Conservation (phyloP, 2,329 filamentous ascomycete species). For the Aspergillus quadricinctus region DNA sequence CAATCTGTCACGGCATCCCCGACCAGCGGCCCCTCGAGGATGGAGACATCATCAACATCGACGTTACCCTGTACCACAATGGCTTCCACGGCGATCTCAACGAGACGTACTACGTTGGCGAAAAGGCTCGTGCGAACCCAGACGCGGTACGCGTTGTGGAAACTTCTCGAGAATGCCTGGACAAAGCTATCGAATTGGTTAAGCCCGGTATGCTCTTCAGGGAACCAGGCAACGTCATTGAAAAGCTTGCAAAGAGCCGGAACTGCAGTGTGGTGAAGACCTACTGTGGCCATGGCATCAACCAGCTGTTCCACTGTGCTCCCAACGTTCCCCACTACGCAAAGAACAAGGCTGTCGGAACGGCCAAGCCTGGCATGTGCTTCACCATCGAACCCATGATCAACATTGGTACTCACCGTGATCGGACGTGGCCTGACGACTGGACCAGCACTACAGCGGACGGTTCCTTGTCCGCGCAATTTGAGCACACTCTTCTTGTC, state of each 20-base stretch:
- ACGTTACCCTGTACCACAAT: constrained; percentile 88
- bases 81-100: constrained; percentile 97
- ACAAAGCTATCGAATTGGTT: constrained; percentile 85
- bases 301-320: constrained; percentile 85
- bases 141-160: constrained; percentile 90
- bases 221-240: constrained; percentile 90
- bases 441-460: constrained; percentile 96
- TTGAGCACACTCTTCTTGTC: constrained; percentile 83
- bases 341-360: constrained; percentile 95
- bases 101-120: constrained; percentile 97
- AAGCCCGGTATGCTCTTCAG: constrained; percentile 91
- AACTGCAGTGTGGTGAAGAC: constrained; percentile 89
- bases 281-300: constrained; percentile 95
- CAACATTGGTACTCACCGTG: constrained; percentile 80
- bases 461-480: constrained; percentile 86
- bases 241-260: constrained; percentile 83
- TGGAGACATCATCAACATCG: constrained; percentile 95
- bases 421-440: constrained; percentile 97
- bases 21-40: constrained; percentile 83
- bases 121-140: constrained; percentile 75
- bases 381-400: constrained; percentile 99
- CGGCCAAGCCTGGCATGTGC: constrained; percentile 93
- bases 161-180: constrained; percentile 79
- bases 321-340: constrained; percentile 96
- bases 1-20: constrained; percentile 97